Evolutionary conservation across 208 protist genomes (phyloP).

Genomic region (Crithidia sp.): DNA sequence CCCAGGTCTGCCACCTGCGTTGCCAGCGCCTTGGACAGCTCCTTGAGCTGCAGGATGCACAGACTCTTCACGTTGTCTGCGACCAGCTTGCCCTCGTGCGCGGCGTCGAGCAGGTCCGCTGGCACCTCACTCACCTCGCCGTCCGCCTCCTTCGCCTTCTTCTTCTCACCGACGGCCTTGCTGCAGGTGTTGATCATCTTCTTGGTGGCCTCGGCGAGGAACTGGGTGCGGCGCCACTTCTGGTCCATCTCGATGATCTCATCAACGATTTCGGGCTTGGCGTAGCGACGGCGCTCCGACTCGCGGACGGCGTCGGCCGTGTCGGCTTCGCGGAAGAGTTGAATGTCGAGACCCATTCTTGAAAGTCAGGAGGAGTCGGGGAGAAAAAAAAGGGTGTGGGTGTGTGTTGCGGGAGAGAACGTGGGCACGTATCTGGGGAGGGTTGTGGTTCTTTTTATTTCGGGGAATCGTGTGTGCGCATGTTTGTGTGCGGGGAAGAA

Average conservation of each 20-base stretch:
- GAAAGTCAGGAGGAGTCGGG: not conserved
- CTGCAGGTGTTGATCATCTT: constrained; percentile 91
- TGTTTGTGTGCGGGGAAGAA: too few relatives aligned
- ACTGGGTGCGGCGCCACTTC: constrained; percentile 90
- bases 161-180: constrained; percentile 90
- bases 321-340: constrained; percentile 94
- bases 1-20: constrained; percentile 62
- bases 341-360: constrained; percentile 96
- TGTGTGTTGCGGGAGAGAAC: too few relatives aligned
- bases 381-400: not conserved
- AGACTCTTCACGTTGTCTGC: constrained; percentile 64
- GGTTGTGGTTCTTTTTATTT: not conserved
- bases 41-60: constrained; percentile 91
- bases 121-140: constrained; percentile 74
- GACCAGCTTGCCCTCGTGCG: constrained; percentile 57
- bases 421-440: too few relatives aligned
- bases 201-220: constrained; percentile 84
- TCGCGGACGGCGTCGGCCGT: constrained; percentile 95
- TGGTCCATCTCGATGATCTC: constrained; percentile 92
- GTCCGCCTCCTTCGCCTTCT: constrained; percentile 93
- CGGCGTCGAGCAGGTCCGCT: constrained; percentile 55
- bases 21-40: constrained; percentile 82
- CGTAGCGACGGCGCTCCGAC: constrained; percentile 95
- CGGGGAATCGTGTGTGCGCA: too few relatives aligned
- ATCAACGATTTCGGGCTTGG: constrained; percentile 91